Evolutionary conservation across 192 early-diverging fungal species (phyloP).

Genomic region (Haplosporangium gracile): DNA sequence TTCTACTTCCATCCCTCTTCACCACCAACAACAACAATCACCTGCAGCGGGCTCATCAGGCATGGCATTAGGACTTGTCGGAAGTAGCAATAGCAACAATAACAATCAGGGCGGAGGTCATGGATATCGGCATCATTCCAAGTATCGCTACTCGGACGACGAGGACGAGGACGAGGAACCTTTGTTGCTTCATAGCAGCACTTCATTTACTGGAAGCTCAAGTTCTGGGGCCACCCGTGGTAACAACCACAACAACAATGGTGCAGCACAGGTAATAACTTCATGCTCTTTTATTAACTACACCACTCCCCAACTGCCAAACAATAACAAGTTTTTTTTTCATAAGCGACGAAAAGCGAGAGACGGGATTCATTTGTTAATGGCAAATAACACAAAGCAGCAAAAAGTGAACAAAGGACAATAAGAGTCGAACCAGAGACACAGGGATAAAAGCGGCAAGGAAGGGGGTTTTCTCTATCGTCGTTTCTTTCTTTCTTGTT

Average conservation of each 20-base stretch:
- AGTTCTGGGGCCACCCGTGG: conserved; percentile 30
- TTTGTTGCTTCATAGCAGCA: conserved; percentile 44
- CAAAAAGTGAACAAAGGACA: neutral
- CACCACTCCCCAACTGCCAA: neutral
- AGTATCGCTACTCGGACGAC: conserved; percentile 48
- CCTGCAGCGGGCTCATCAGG: neutral
- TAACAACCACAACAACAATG: conserved; percentile 13
- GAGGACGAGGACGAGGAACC: conserved; percentile 47
- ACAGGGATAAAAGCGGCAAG: neutral
- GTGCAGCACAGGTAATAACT: neutral
- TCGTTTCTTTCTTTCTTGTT: neutral
- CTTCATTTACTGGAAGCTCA: conserved; percentile 35
- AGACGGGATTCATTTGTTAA: neutral
- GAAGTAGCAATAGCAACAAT: conserved; percentile 6
- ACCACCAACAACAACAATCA: neutral
- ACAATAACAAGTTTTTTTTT: neutral
- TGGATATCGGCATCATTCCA: conserved; percentile 44
- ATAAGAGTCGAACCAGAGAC: neutral
- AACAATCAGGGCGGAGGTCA: conserved; percentile 10
- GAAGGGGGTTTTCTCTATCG: neutral
- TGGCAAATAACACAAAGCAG: conserved; percentile 9
- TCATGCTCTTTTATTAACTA: neutral
- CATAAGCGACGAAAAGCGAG: neutral
- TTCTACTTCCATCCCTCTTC: neutral
- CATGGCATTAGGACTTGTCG: conserved; percentile 32